phyloP scores from a whole-genome alignment of 345 rosid genomes.

The Lagerstroemia speciosa region DNA sequence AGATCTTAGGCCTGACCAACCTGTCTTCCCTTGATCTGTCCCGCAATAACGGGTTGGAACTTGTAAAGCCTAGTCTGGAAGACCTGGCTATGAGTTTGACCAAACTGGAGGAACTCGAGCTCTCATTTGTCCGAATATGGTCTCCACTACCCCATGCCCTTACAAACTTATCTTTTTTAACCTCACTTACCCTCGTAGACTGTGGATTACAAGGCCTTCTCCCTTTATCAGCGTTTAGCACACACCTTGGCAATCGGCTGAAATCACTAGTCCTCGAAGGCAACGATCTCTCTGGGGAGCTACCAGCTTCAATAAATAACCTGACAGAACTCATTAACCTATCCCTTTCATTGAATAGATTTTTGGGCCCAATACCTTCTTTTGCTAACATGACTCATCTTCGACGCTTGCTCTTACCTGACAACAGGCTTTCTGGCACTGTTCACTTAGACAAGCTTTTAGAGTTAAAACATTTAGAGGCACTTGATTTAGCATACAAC shows the following conservation, averaged over 20 bases:
- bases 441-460: too few species aligned
- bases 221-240: background rate
- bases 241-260: background rate
- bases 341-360: background rate
- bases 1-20: background rate
- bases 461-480: too few species aligned
- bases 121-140: background rate
- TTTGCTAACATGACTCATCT: background rate
- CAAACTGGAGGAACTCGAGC: background rate
- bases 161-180: conserved; percentile 1
- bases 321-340: background rate
- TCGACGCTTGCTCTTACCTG: too few species aligned
- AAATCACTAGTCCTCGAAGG: background rate
- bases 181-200: background rate
- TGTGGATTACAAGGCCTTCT: conserved; percentile 1
- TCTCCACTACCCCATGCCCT: background rate
- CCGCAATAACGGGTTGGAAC: accelerated
- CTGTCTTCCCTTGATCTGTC: conserved; percentile 10
- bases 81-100: background rate
- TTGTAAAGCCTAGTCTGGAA: background rate
- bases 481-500: too few species aligned
- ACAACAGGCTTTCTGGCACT: too few species aligned
- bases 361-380: conserved; percentile 14
- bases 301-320: conserved; percentile 8
- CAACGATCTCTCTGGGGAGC: background rate